These are phyloP conservation scores for Cercospora canescens DNA, from an alignment of 2,329 filamentous ascomycete species.

Conservation along the genomic window DNA sequence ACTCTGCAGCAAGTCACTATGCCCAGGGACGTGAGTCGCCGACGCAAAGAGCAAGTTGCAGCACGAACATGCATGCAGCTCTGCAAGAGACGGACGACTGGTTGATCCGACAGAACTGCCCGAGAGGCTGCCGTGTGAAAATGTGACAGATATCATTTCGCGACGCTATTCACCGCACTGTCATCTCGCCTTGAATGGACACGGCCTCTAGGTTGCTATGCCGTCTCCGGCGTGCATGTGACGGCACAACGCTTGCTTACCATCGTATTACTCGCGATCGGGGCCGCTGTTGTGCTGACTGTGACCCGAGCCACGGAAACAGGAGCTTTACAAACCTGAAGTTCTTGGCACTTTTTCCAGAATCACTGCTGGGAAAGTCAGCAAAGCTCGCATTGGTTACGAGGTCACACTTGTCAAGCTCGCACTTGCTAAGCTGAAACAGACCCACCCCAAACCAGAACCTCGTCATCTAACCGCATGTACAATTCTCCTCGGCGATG, in stretches of 20 bases:
- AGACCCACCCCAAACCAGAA: neutral
- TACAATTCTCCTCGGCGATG: neutral
- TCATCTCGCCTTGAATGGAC: no score
- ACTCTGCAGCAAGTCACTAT: no score
- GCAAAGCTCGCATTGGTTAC: neutral
- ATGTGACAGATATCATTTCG: no score
- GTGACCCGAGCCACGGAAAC: neutral
- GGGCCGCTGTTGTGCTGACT: neutral
- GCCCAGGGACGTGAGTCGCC: no score
- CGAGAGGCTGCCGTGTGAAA: neutral
- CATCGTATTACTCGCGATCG: neutral
- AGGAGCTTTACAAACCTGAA: neutral
- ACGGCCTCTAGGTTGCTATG: no score
- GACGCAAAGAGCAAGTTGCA: neutral
- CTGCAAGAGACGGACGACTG: neutral
- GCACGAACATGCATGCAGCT: neutral
- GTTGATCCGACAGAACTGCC: neutral
- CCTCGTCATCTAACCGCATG: neutral
- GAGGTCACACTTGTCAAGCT: neutral
- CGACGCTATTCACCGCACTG: no score
- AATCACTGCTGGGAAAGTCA: neutral
- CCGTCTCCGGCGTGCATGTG: neutral
- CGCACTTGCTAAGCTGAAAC: neutral
- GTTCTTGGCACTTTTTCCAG: neutral
- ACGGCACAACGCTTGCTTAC: neutral